Evolutionary conservation across 768 basidiomycete species (phyloP).

Genomic region (Tulasnella sp.): DNA sequence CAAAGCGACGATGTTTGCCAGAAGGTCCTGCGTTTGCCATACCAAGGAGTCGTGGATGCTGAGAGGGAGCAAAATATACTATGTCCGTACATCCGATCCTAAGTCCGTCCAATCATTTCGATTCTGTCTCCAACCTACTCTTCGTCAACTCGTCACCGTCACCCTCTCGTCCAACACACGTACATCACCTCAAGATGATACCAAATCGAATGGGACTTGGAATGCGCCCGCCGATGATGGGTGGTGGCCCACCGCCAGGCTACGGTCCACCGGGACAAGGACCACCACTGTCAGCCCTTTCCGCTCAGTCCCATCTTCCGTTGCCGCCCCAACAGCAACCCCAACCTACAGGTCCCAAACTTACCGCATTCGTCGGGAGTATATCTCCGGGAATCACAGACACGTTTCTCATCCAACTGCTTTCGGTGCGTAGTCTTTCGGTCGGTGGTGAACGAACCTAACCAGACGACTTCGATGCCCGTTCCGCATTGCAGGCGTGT

Average conservation of each 20-base stretch:
- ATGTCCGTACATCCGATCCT: background rate
- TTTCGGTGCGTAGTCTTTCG: conserved; percentile 47
- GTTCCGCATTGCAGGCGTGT: conserved; percentile 51
- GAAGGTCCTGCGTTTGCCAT: background rate
- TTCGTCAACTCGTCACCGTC: background rate
- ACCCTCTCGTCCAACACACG: background rate
- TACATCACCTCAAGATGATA: conserved; percentile 1
- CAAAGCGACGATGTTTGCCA: background rate
- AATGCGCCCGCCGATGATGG: conserved; percentile 76
- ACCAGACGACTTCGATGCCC: background rate
- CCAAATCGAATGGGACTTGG: conserved; percentile 77
- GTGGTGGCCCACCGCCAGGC: conserved; percentile 33
- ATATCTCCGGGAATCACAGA: conserved; percentile 92
- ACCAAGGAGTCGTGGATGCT: background rate
- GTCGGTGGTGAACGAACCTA: background rate
- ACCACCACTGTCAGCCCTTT: conserved; percentile 83
- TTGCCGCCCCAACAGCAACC: conserved; percentile 40
- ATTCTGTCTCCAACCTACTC: background rate
- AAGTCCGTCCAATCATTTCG: background rate
- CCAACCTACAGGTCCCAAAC: conserved; percentile 56
- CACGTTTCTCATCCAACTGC: conserved; percentile 60
- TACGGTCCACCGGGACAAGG: conserved; percentile 47
- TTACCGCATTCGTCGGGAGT: conserved; percentile 80
- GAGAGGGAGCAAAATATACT: background rate
- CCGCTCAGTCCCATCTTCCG: conserved; percentile 61